Base-by-base conservation (phyloP, 2,329 filamentous ascomycete genomes). In the Alternaria sp. region DNA sequence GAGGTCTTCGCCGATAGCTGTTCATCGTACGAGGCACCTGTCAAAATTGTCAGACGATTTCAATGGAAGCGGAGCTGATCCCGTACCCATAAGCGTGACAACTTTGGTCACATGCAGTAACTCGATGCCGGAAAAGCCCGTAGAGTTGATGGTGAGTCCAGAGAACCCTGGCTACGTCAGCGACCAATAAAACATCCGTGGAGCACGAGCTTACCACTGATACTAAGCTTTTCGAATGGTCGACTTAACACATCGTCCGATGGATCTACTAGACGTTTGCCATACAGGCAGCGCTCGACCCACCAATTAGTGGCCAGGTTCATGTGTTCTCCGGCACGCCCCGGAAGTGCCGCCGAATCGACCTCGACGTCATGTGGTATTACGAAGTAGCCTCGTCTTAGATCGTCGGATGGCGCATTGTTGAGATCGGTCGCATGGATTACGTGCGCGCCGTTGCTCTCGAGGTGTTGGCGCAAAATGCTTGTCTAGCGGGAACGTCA, bases 281-380 rank as follows among this genome's bases (percentile, higher is more conserved):
- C 88, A 76, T 94, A 89, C 43, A 99, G 83, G 77, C 95, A 98
- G 51, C 89, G 88, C 81, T 99, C 96, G 56, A 99, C 85, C 87
- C 95, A 99, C 85, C 96, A 96, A 75, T 97, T 93, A 11, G 93
- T 98, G 30, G 97, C 89, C 58, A 84, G 57, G 56, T 57, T 68
- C 45, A 78, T 55, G 47, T 59, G 51, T 54, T 63, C 57, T 55
- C 70, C 82, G 66, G 82, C 79, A 21, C 68, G 65, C 52, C 72
- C 73, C 67, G 80, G 75, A 52, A 79, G 68, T 44, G 70, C 62
- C 30, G 77, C 74, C 9, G 82, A 66, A 51, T 79, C 69, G 30
- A 75, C 72, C 57, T 74, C 57, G 49, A 81, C 71, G 59, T 83
- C 77, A 67, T 83, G 80, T 60, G 86, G 85, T 17, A 86, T 73